Evolutionary conservation across 495 filamentous ascomycete species (phyloP).

Genomic region (Neurospora tetrasperma): DNA sequence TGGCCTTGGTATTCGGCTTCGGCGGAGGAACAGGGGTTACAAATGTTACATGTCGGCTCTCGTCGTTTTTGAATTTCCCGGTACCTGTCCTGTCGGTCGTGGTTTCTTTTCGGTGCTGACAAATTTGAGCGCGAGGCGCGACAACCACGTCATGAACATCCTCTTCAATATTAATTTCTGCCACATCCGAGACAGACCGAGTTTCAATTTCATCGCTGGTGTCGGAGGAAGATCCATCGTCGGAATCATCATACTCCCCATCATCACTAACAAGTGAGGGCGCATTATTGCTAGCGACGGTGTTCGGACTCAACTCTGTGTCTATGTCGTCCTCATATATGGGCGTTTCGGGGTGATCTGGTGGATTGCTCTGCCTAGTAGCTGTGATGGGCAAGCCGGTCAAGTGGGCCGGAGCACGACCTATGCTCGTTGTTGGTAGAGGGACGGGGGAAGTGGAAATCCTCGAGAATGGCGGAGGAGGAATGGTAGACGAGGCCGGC

Average conservation of each 20-base stretch:
- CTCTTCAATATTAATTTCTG: slow-evolving; percentile 39
- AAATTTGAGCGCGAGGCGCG: slow-evolving; percentile 25
- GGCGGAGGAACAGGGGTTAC: slow-evolving; percentile 29
- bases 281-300: slow-evolving; percentile 65
- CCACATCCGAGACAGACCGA: slow-evolving; percentile 37
- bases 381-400: not conserved
- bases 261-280: slow-evolving; percentile 86
- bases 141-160: slow-evolving; percentile 26
- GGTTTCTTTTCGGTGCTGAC: slow-evolving; percentile 18
- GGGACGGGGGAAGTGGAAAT: slow-evolving; percentile 23
- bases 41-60: slow-evolving; percentile 37
- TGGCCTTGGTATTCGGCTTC: slow-evolving; percentile 19
- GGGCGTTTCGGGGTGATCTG: slow-evolving; percentile 28
- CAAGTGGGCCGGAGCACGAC: slow-evolving; percentile 19
- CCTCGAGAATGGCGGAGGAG: slow-evolving; percentile 30
- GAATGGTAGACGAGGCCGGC: slow-evolving; percentile 48
- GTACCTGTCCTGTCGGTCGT: slow-evolving; percentile 6
- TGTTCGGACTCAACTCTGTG: slow-evolving; percentile 66
- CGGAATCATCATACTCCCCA: slow-evolving; percentile 58
- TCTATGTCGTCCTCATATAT: slow-evolving; percentile 43
- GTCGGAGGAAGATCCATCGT: slow-evolving; percentile 36
- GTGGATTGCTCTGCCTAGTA: slow-evolving; percentile 5
- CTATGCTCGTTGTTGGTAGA: slow-evolving; percentile 48
- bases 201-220: slow-evolving; percentile 30
- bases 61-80: slow-evolving; percentile 34